phyloP scores from a whole-genome alignment of 2,329 filamentous ascomycete genomes.

The Aspergillus arachidicola region DNA sequence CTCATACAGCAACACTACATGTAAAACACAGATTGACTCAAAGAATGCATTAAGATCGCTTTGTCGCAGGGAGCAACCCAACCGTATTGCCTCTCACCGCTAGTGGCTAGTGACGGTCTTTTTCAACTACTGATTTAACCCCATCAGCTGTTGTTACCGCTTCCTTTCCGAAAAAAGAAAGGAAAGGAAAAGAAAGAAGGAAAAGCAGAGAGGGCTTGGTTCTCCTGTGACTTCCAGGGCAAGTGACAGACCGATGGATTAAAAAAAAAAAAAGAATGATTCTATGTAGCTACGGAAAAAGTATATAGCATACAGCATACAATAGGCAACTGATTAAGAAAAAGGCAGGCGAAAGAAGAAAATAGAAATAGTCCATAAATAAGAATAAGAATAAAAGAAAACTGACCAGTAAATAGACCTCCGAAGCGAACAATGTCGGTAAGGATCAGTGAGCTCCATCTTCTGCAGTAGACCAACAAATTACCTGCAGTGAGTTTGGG shows the following conservation, averaged over 20 bases:
- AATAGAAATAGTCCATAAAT: too few species aligned
- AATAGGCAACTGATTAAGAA: not conserved
- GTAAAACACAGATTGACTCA: not conserved
- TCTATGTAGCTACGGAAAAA: not conserved
- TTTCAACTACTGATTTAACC: not conserved
- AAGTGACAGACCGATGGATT: not conserved
- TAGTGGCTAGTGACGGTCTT: not conserved
- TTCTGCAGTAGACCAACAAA: constrained; percentile 17
- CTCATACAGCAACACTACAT: constrained; percentile 4
- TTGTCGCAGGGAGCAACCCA: not conserved
- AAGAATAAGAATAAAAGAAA: not conserved
- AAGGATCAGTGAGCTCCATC: constrained; percentile 18
- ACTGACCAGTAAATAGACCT: constrained; percentile 9
- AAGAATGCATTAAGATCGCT: not conserved
- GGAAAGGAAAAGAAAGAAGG: not conserved
- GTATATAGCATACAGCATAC: not conserved
- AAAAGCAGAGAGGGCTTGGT: not conserved
- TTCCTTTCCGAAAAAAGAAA: not conserved
- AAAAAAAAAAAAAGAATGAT: not conserved
- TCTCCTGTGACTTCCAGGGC: not conserved
- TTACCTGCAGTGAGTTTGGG: constrained; percentile 19
- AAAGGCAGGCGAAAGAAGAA: too few species aligned
- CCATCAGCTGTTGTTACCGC: not conserved
- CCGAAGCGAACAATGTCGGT: constrained; percentile 14
- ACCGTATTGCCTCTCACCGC: not conserved